phyloP scores from a whole-genome alignment of 192 early-diverging fungal species.

The Mycoemilia scoparia region DNA sequence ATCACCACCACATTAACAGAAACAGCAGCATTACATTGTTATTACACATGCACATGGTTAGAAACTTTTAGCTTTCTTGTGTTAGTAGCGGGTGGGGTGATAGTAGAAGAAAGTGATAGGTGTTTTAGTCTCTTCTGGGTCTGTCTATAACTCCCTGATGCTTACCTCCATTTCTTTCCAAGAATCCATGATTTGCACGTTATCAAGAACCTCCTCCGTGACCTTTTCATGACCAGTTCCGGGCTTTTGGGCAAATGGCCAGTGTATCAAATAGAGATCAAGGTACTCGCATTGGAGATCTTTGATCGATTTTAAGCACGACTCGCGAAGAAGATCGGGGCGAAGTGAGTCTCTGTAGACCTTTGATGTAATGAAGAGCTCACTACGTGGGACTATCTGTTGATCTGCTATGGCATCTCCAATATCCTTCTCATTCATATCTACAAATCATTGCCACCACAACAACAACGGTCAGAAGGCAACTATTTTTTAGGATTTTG shows the following conservation, averaged over 20 bases:
- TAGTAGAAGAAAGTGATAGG: no score
- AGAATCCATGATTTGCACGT: constrained; percentile 46
- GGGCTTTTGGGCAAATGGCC: constrained; percentile 47
- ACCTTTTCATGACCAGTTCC: constrained; percentile 9
- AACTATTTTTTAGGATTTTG: no score
- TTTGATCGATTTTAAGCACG: constrained; percentile 39
- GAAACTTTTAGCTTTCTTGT: no score
- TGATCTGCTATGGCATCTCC: constrained; percentile 40
- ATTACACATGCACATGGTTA: no score
- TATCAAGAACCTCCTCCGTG: constrained; percentile 20
- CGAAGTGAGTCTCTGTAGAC: constrained; percentile 49
- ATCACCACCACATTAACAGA: no score
- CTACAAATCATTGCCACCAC: no score
- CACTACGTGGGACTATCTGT: constrained; percentile 27
- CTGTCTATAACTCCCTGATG: constrained; percentile 10
- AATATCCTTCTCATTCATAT: constrained; percentile 66
- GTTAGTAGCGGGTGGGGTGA: no score
- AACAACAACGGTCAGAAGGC: no score
- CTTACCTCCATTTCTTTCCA: constrained; percentile 66
- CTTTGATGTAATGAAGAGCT: constrained; percentile 66
- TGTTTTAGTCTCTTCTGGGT: no score
- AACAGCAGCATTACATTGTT: no score
- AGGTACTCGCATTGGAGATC: constrained; percentile 57
- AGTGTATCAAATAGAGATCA: constrained; percentile 75
- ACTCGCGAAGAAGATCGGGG: constrained; percentile 37